Evolutionary conservation across 2,329 filamentous ascomycete species (phyloP).

Genomic region (Cladosporium sp.): DNA sequence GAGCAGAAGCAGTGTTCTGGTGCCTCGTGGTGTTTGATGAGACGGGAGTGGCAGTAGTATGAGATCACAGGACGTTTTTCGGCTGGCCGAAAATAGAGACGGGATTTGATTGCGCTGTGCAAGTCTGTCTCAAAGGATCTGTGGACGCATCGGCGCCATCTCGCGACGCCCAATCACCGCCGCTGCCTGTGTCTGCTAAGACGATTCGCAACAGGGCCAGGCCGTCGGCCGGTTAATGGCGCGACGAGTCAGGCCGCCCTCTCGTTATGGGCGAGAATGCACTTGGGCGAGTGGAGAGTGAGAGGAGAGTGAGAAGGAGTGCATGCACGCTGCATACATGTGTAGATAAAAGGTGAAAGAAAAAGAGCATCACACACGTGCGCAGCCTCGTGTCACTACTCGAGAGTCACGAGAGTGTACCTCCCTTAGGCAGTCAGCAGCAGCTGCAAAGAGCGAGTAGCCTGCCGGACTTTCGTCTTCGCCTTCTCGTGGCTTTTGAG

Average conservation of each 20-base stretch:
- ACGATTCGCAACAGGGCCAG: conserved; percentile 1
- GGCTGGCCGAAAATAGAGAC: conserved; percentile 11
- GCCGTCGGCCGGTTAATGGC: not conserved
- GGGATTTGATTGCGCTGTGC: not conserved
- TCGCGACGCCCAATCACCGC: conserved; percentile 14
- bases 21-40: conserved; percentile 2
- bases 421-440: not conserved
- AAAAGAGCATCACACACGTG: too few species aligned
- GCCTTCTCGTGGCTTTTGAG: conserved; percentile 1
- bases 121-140: conserved; percentile 11
- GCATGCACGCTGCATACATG: too few species aligned
- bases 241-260: not conserved
- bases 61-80: not conserved
- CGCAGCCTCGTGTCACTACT: not conserved
- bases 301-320: too few species aligned
- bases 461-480: not conserved
- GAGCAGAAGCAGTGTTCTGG: not conserved
- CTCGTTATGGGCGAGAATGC: not conserved
- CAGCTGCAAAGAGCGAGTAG: not conserved
- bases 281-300: too few species aligned
- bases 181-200: not conserved
- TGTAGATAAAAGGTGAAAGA: too few species aligned
- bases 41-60: not conserved
- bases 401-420: not conserved
- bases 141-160: conserved; percentile 6